phyloP scores from a whole-genome alignment of 495 filamentous ascomycete species.

The Xylaria venustula region DNA sequence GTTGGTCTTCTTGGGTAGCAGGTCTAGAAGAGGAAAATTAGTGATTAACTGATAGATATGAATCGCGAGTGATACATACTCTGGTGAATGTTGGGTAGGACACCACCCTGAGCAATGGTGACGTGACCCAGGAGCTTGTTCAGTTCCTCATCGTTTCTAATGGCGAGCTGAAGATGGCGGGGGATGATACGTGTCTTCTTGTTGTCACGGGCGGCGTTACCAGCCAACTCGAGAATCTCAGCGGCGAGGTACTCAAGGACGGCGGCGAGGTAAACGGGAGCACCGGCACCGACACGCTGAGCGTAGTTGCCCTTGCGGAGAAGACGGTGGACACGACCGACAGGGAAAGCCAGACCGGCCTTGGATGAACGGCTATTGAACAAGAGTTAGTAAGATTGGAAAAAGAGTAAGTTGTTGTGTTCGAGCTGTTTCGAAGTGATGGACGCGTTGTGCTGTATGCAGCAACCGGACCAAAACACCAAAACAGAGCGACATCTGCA shows the following conservation, averaged over 20 bases:
- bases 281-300: conserved; percentile 97
- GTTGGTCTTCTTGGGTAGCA: conserved; percentile 95
- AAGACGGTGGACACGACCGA: conserved; percentile 99
- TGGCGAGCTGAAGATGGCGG: conserved; percentile 97
- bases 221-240: conserved; percentile 97
- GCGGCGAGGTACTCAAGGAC: conserved; percentile 98
- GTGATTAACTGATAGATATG: conserved; percentile 14
- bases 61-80: conserved; percentile 61
- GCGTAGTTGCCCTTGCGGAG: conserved; percentile 99
- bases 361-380: conserved; percentile 86
- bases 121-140: conserved; percentile 99
- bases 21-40: conserved; percentile 63
- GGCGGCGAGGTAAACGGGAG: conserved; percentile 96
- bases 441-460: conserved; percentile 8
- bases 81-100: conserved; percentile 97
- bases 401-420: neutral
- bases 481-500: conserved; percentile 7
- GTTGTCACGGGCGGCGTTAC: conserved; percentile 98
- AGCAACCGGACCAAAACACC: neutral
- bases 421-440: neutral
- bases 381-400: neutral
- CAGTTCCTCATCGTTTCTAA: conserved; percentile 99
- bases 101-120: conserved; percentile 99
- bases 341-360: conserved; percentile 98
- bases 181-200: conserved; percentile 99